A percentile compares a stretch with the other conserved stretches of the same genome.
phyloP scores from a whole-genome alignment of 768 basidiomycete species.

The Suillus ampliporus region DNA sequence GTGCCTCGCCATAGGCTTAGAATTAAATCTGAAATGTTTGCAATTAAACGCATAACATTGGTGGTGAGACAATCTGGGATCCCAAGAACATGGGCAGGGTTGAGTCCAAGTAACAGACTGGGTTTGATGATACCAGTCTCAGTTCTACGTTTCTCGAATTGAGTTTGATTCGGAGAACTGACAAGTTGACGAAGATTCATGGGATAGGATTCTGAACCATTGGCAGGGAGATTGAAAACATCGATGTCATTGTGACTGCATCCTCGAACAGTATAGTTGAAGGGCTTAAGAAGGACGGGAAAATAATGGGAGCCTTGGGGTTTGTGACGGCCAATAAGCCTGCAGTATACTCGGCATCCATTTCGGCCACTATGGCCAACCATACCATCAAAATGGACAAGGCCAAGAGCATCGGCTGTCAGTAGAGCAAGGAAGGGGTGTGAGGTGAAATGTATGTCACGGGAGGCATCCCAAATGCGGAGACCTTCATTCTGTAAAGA shows the following conservation, averaged over 20 bases:
- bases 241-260: constrained; percentile 39
- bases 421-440: constrained; percentile 19
- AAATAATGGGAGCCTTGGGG: constrained; percentile 37
- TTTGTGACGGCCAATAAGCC: constrained; percentile 34
- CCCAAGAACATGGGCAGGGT: constrained; percentile 20
- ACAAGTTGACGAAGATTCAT: constrained; percentile 2
- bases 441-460: constrained; percentile 23
- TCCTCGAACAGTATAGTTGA: constrained; percentile 28
- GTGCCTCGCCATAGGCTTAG: constrained; percentile 30
- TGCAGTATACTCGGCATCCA: constrained; percentile 44
- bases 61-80: constrained; percentile 42
- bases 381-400: constrained; percentile 37
- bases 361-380: constrained; percentile 40
- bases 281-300: constrained; percentile 34
- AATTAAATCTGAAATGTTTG: constrained; percentile 33
- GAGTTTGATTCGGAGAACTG: constrained; percentile 14
- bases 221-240: constrained; percentile 20
- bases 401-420: constrained; percentile 36
- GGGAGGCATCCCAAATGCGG: constrained; percentile 37
- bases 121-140: constrained; percentile 44
- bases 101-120: constrained; percentile 44
- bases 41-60: constrained; percentile 48
- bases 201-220: constrained; percentile 13
- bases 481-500: constrained; percentile 38
- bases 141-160: constrained; percentile 34